These are phyloP conservation scores for Notholithocarpus densiflorus DNA, from an alignment of 306 rosid species.

Conservation along the genomic window DNA sequence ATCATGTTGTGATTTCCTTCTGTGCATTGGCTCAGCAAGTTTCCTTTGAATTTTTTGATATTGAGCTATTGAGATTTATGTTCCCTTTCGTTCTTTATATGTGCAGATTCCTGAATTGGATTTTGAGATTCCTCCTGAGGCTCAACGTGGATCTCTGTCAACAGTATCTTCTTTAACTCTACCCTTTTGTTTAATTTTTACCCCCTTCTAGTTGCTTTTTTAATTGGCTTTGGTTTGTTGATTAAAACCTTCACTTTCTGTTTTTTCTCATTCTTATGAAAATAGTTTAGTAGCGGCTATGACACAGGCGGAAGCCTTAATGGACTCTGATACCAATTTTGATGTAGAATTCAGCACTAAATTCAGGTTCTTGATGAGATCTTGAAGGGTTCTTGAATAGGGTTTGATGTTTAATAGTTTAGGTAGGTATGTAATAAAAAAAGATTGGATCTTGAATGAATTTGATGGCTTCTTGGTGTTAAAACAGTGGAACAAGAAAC, in stretches of 20 bases:
- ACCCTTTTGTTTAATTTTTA: neutral
- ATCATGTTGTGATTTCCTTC: neutral
- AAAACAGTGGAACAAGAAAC: no score
- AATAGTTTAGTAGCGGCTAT: neutral
- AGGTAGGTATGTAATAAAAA: no score
- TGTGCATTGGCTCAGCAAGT: neutral
- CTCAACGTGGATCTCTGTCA: constrained; percentile 87
- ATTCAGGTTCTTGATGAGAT: no score
- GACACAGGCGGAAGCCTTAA: no score
- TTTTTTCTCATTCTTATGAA: neutral
- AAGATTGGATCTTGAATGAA: no score
- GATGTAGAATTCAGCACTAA: no score
- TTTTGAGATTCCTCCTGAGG: constrained; percentile 93
- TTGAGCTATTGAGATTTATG: constrained; percentile 9
- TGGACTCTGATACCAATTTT: no score
- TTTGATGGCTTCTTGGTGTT: no score
- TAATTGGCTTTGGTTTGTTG: neutral
- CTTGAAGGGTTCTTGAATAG: no score
- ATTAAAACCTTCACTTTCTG: neutral
- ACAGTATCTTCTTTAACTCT: constrained; percentile 52
- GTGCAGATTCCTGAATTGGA: constrained; percentile 90
- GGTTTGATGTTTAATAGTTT: no score
- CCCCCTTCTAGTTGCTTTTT: neutral
- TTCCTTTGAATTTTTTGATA: neutral
- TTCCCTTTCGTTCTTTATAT: constrained; percentile 18